Evolutionary conservation across 768 basidiomycete species (phyloP), one percentile per base, ranked within the genome.

Genomic region (Hygrophoropsis aurantiaca): DNA sequence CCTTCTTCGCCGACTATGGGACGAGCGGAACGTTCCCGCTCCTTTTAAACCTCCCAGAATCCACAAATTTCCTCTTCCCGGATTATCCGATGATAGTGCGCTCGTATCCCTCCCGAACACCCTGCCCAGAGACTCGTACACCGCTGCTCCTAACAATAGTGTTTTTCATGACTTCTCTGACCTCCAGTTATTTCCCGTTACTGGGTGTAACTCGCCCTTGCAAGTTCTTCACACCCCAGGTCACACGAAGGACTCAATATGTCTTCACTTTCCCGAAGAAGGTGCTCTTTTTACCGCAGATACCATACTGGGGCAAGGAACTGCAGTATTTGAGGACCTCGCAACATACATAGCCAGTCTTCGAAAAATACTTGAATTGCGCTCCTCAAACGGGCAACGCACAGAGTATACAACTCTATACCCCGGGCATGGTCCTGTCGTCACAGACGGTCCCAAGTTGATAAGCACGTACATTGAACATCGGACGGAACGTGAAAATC

Each of bases 271-370:
- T 42, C 73, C 79, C 0, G 76, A 78, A 37, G 90, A 94, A 57
- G 69, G 71, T 20, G 84, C 82, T 0, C 75, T 97, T 13, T 94
- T 94, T 70, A 94, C 92, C 0, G 90, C 87, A 0, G 95, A 98
- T 68, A 90, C 85, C 4, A 81, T 97, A 6, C 79, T 98, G 24
- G 95, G 95, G 0, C 83, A 93, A 52, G 93, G 94, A 7, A 91
- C 92, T 0, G 77, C 94, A 3, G 82, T 94, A 4, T 97, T 97
- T 61, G 87, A 89, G 54, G 87, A 95, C 57, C 80, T 97, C 11
- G 70, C 74, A 0, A 57, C 76, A 4, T 97, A 94, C 58, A 65
- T 94, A 18, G 50, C 69, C 4, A 85, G 82, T 49, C 75, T 95
- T 36, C 73, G 71, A 35, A 74, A 65, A 53, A 76, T 91, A 67